These are phyloP conservation scores for Pseudonitzschia multiseries DNA, from an alignment of 108 stramenopile genomes.

Conservation along the genomic window DNA sequence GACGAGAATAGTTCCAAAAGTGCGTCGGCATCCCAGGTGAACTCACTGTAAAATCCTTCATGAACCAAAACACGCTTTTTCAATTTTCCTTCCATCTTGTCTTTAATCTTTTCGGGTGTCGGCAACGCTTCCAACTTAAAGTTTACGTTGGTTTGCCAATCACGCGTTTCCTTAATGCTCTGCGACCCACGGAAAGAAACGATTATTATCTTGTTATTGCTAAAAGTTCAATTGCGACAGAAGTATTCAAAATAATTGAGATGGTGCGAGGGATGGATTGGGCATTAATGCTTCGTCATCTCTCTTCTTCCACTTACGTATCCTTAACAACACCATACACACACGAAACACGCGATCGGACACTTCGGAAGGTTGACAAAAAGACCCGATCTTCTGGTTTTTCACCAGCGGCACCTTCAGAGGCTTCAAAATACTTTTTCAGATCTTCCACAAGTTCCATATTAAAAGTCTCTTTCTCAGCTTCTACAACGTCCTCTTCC, in stretches of 20 bases:
- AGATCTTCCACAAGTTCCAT: background rate
- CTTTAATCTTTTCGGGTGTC: background rate
- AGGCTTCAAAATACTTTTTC: background rate
- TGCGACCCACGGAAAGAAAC: conserved; percentile 1
- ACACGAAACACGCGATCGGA: background rate
- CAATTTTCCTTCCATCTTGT: conserved; percentile 5
- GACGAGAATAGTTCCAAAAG: too few species aligned
- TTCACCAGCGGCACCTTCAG: background rate
- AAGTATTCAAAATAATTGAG: background rate
- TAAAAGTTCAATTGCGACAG: background rate
- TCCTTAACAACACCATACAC: conserved; percentile 2
- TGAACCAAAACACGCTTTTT: background rate
- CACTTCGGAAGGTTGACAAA: background rate
- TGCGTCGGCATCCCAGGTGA: background rate
- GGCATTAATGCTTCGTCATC: background rate
- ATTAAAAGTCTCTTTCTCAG: background rate
- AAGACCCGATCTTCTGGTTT: background rate
- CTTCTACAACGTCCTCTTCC: background rate
- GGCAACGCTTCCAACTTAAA: background rate
- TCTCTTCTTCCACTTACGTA: background rate
- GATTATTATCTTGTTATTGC: conserved; percentile 4
- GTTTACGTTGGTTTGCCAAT: conserved; percentile 10
- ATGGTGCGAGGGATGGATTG: background rate
- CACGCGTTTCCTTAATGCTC: background rate
- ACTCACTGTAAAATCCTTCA: background rate